Percentiles rank a stretch among this genome's conserved stretches.
Evolutionary conservation across 2,329 filamentous ascomycete species (phyloP).

Genomic region (Keithomyces neogunnii): DNA sequence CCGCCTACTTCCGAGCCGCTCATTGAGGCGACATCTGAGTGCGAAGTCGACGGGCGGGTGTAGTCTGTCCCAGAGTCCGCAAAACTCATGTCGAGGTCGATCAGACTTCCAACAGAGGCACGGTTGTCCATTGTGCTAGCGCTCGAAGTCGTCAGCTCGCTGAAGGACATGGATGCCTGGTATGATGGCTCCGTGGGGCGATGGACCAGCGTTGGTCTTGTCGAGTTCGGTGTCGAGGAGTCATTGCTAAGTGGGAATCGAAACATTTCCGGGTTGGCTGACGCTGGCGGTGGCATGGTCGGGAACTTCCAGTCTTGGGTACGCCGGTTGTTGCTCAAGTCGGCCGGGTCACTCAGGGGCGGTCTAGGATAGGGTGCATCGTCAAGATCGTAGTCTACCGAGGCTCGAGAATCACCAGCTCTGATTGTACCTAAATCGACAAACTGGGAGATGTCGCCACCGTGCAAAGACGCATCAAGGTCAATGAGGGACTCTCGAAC

Average conservation of each 20-base stretch:
- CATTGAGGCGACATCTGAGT: constrained; percentile 49
- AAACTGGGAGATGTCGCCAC: constrained; percentile 47
- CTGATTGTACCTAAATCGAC: constrained; percentile 54
- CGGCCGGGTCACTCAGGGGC: constrained; percentile 50
- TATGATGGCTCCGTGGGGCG: constrained; percentile 41
- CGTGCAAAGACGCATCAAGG: constrained; percentile 51
- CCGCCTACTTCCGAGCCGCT: constrained; percentile 47
- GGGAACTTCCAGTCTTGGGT: constrained; percentile 53
- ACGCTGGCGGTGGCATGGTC: constrained; percentile 40
- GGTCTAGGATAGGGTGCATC: constrained; percentile 36
- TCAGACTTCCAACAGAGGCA: constrained; percentile 37
- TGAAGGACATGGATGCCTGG: constrained; percentile 30
- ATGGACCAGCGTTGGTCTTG: constrained; percentile 38
- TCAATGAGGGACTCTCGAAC: constrained; percentile 59
- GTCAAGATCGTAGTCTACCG: constrained; percentile 42
- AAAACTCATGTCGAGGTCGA: constrained; percentile 48
- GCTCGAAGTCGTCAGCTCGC: constrained; percentile 31
- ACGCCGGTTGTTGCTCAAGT: constrained; percentile 37
- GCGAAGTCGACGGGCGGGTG: constrained; percentile 48
- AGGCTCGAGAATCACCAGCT: constrained; percentile 35
- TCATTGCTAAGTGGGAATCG: constrained; percentile 38
- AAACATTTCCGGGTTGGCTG: constrained; percentile 44
- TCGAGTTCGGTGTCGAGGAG: constrained; percentile 15
- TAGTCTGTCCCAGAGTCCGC: constrained; percentile 42
- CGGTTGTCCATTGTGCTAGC: constrained; percentile 27